A percentile compares a stretch with the other conserved stretches of the same genome.
These are phyloP conservation scores for Suillus tomentosus DNA, from an alignment of 768 basidiomycete species.

Conservation along the genomic window DNA sequence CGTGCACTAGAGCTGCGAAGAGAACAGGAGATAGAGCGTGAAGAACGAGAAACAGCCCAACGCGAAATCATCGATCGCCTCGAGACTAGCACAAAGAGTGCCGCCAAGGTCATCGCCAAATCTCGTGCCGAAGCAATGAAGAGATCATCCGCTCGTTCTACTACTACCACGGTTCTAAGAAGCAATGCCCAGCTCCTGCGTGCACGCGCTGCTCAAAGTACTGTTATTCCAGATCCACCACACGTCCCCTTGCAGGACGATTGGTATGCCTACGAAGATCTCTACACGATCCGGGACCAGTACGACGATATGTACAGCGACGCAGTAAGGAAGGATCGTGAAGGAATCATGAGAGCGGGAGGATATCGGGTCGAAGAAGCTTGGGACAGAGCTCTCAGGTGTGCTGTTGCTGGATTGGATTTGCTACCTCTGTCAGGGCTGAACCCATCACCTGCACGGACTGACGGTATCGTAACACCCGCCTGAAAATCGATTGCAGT, in stretches of 20 bases:
- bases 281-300: slow-evolving; percentile 52
- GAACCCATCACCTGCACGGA: slow-evolving; percentile 23
- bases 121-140: slow-evolving; percentile 65
- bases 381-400: slow-evolving; percentile 80
- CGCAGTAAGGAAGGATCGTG: slow-evolving; percentile 72
- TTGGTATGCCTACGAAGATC: slow-evolving; percentile 75
- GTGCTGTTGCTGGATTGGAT: slow-evolving; percentile 73
- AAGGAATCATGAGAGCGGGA: slow-evolving; percentile 80
- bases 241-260: slow-evolving; percentile 79
- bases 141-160: slow-evolving; percentile 57
- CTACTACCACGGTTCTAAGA: slow-evolving; percentile 41
- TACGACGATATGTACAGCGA: slow-evolving; percentile 80
- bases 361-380: slow-evolving; percentile 83
- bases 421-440: slow-evolving; percentile 48
- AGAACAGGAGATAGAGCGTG: slow-evolving; percentile 75
- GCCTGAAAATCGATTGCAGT: slow-evolving; percentile 26
- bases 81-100: slow-evolving; percentile 74
- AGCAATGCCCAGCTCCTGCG: slow-evolving; percentile 54
- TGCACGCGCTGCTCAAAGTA: slow-evolving; percentile 64
- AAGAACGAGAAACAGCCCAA: slow-evolving; percentile 70
- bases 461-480: slow-evolving; percentile 50
- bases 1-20: slow-evolving; percentile 66
- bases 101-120: slow-evolving; percentile 68
- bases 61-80: slow-evolving; percentile 80
- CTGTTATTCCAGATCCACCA: slow-evolving; percentile 74